Evolutionary conservation across 2,329 filamentous ascomycete species (phyloP), one percentile per base, ranked within the genome.

Genomic region (Nemania sp.): DNA sequence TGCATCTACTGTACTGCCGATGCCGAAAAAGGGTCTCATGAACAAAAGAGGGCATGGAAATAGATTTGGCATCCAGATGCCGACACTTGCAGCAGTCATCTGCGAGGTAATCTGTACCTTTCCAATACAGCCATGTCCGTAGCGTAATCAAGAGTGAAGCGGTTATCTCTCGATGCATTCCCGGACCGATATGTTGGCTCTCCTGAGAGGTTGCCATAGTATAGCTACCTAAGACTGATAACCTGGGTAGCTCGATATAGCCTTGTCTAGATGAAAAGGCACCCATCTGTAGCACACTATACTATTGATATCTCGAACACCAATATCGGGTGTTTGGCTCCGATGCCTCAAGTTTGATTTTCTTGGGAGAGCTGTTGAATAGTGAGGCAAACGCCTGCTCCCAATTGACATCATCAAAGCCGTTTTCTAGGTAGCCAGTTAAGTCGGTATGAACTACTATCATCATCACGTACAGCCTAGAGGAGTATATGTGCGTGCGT

Each of bases 71-170:
- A 64, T 54, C 42, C 42, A 53, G 29, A 29, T 47, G 40, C 62
- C 62, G 59, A 64, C 55, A 54, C 47, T 39, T 62, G 59, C 62
- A 64, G 59, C n/a, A 50, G 34, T 51, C 34, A 43, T n/a, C 53
- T 63, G 49, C 49, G 56, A 59, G 39, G 55, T 59, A 55, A 59
- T 54, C 59, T 37, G 40, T 51, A 37, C 49, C 37, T 49, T 20
- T 54, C 42, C 20, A 45, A 50, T 13, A n/a, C n/a, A 29, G 21
- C 35, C 15, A 34, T 34, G 35, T 46, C n/a, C 20, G 34, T 55
- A 37, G 29, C 20, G 25, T 53, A 37, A 21, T 48, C 17, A 10
- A 55, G 18, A 43, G 50, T 34, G 39, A 20, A 43, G 13, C 17
- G 17, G 25, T n/a, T 35, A 54, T 49, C 40, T 54, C 46, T 35